Percentiles rank a stretch among this genome's conserved stretches.
phyloP scores from a whole-genome alignment of 345 rosid species.

The Lepidium didymum region DNA sequence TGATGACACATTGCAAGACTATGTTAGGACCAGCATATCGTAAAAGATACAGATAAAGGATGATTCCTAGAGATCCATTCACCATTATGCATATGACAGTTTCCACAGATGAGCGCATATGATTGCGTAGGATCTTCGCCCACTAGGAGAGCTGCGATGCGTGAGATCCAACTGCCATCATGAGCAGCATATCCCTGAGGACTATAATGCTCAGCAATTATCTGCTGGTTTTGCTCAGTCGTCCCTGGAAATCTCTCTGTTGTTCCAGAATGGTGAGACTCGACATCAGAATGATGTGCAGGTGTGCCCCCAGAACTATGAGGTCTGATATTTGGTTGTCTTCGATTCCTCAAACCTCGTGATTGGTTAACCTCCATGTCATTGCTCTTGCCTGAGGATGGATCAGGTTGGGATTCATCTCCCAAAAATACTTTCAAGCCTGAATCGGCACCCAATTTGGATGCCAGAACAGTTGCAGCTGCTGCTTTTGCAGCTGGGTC shows the following conservation, averaged over 20 bases:
- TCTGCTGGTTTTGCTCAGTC: constrained; percentile 46
- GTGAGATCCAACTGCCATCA: constrained; percentile 85
- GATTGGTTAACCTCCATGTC: constrained; percentile 58
- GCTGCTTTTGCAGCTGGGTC: constrained; percentile 99
- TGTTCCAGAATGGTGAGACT: constrained; percentile 31
- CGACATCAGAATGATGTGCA: constrained; percentile 36
- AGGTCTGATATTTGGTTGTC: constrained; percentile 41
- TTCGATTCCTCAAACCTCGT: constrained; percentile 70
- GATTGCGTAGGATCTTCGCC: constrained; percentile 96
- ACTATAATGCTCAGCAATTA: constrained; percentile 54
- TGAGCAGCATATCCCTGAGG: constrained; percentile 45
- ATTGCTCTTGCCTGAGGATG: constrained; percentile 52
- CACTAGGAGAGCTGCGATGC: constrained; percentile 87
- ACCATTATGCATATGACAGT: constrained; percentile 96
- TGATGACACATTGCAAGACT: background rate
- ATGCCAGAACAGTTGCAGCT: constrained; percentile 93
- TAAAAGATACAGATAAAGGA: background rate
- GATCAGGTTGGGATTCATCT: constrained; percentile 48
- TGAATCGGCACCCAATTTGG: constrained; percentile 88
- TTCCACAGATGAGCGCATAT: constrained; percentile 90
- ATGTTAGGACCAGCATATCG: background rate
- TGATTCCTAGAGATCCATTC: constrained; percentile 20
- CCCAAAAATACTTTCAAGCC: constrained; percentile 73
- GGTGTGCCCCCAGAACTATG: constrained; percentile 44
- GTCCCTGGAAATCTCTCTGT: constrained; percentile 31